A percentile compares a stretch with the other conserved stretches of the same genome.
These are phyloP conservation scores for Euphrasia confusa DNA, from an alignment of 257 asterid species.

Conservation along the genomic window DNA sequence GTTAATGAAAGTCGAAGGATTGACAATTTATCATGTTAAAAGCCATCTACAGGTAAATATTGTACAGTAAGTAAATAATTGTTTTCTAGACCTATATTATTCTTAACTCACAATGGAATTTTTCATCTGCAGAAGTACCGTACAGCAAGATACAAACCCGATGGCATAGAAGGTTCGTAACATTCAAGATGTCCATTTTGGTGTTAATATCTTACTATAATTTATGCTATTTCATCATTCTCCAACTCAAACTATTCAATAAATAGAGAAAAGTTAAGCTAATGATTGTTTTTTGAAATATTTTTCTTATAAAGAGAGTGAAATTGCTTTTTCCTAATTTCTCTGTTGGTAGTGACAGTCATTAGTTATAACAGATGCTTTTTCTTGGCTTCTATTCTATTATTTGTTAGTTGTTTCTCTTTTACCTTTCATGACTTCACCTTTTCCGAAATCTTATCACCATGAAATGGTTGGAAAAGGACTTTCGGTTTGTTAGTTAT, in stretches of 20 bases:
- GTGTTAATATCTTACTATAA: not conserved
- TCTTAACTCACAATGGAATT: constrained; percentile 23
- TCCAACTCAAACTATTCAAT: not conserved
- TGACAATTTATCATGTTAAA: constrained; percentile 87
- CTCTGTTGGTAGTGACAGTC: constrained; percentile 5
- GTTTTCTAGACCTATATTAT: constrained; percentile 5
- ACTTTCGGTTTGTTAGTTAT: constrained; percentile 1
- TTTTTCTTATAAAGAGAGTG: not conserved
- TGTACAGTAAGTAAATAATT: not conserved
- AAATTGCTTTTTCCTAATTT: constrained; percentile 18
- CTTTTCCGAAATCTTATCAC: constrained; percentile 1
- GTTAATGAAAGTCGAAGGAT: constrained; percentile 78
- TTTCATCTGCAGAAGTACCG: constrained; percentile 68
- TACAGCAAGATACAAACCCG: constrained; percentile 85
- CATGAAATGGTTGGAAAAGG: constrained; percentile 14
- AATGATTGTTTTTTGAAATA: not conserved
- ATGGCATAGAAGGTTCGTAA: constrained; percentile 60
- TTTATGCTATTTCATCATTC: constrained; percentile 21
- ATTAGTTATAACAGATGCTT: not conserved
- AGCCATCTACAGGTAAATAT: constrained; percentile 90
- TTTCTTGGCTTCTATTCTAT: constrained; percentile 1
- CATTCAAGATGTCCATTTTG: constrained; percentile 4
- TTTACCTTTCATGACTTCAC: constrained; percentile 1
- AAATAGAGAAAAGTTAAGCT: constrained; percentile 15
- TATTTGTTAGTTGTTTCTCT: constrained; percentile 10